These are phyloP conservation scores for Nakazawaea anatomiae DNA, from an alignment of 805 yeast genomes.

Conservation along the genomic window DNA sequence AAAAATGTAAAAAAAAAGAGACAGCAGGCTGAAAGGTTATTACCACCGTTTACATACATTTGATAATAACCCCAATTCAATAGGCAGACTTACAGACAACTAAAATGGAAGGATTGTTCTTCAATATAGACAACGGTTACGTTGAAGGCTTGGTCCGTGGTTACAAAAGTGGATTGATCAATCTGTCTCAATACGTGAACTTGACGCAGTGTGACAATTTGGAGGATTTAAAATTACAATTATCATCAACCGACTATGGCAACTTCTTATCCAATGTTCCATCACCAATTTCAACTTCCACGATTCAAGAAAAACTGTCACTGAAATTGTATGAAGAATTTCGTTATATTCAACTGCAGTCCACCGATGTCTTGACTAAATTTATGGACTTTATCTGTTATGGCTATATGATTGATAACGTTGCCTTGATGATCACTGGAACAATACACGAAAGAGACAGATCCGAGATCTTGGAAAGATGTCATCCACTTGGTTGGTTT, in stretches of 20 bases:
- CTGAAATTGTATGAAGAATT: conserved; percentile 77
- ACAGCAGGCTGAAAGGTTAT: not conserved
- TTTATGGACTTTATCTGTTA: conserved; percentile 91
- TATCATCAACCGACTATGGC: conserved; percentile 95
- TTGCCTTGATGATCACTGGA: conserved; percentile 92
- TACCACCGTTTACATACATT: too few relatives aligned
- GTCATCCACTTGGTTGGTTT: conserved; percentile 98
- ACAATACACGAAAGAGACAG: conserved; percentile 93
- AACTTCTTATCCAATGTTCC: conserved; percentile 79
- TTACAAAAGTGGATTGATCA: conserved; percentile 76
- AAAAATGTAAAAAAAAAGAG: not conserved
- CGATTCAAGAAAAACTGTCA: conserved; percentile 76
- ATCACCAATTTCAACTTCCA: conserved; percentile 76
- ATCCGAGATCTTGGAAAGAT: conserved; percentile 78
- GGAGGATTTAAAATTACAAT: conserved; percentile 90
- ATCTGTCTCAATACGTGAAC: conserved; percentile 78
- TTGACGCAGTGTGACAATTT: conserved; percentile 92
- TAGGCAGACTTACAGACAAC: not conserved
- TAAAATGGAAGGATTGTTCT: conserved; percentile 86
- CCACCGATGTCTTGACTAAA: conserved; percentile 71
- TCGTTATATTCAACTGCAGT: conserved; percentile 77
- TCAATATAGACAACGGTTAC: conserved; percentile 85
- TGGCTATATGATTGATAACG: conserved; percentile 98
- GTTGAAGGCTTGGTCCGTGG: conserved; percentile 96
- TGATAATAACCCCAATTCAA: too few relatives aligned